phyloP scores from a whole-genome alignment of 768 basidiomycete species.

The Pleurotus platypus region DNA sequence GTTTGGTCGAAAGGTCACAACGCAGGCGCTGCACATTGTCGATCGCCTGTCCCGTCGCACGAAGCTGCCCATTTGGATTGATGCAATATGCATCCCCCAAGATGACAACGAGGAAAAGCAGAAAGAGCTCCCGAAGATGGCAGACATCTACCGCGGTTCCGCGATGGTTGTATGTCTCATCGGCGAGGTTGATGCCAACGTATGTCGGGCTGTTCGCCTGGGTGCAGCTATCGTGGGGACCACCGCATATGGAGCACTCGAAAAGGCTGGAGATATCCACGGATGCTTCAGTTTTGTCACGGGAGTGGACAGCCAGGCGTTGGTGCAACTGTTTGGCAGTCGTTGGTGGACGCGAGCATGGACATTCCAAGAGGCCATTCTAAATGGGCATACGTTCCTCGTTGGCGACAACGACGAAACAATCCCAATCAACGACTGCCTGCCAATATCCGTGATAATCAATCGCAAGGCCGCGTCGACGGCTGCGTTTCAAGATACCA shows the following conservation, averaged over 20 bases:
- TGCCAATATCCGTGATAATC: not conserved
- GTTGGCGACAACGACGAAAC: not conserved
- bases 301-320: not conserved
- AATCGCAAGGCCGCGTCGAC: not conserved
- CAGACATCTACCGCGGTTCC: not conserved
- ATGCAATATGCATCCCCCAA: not conserved
- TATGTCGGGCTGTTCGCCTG: not conserved
- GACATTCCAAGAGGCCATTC: not conserved
- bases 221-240: not conserved
- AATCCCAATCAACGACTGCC: not conserved
- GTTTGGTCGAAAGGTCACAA: not conserved
- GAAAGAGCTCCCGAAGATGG: not conserved
- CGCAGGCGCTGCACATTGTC: not conserved
- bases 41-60: not conserved
- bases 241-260: not conserved
- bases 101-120: not conserved
- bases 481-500: not conserved
- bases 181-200: not conserved
- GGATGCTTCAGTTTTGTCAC: not conserved
- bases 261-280: not conserved
- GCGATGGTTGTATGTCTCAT: not conserved
- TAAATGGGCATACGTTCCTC: not conserved
- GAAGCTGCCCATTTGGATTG: not conserved
- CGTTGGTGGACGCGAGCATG: too few relatives aligned
- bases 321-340: too few relatives aligned